Evolutionary conservation across 139 green algal genomes (phyloP), one percentile per base, ranked within the genome.

Genomic region (Asterochloris sp.): DNA sequence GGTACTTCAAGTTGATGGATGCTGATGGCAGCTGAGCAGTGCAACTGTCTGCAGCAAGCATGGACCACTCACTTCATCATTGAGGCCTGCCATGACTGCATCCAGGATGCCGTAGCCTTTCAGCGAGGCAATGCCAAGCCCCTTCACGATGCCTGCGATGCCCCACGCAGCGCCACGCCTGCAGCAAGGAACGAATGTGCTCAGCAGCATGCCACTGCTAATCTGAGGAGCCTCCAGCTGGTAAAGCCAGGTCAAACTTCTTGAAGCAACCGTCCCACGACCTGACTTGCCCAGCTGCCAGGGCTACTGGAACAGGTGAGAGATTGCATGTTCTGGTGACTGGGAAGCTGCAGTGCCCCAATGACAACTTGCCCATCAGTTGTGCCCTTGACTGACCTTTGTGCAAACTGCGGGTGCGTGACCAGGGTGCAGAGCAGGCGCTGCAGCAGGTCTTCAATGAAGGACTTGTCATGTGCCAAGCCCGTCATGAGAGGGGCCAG

Each of bases 91-190:
- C 87, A 97, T 98, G 19, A 99, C 87, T 0, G 88, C 76, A 63
- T 98, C 94, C 91, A 99, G 96, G 85, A 99, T 93, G 19, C 91
- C 93, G 80, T 93, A 94, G 38, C 84, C 88, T 80, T 96, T 96
- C 62, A 99, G 87, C 13, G 89, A 84, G 4, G 86, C 86, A 69
- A 98, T 94, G 66, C 97, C 96, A 62, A 98, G 89, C 24, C 97
- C 97, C 86, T 98, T 98, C 0, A 99, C 94, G 13, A 96, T 79
- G 1, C 96, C 97, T 0, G 96, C 91, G 17, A 99, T 69, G 8
- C 97, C 97, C 78, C 94, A 98, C 0, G 97, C 97, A 16, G 95
- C 97, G 61, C 97, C 97, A 11, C 93, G 89, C 29, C 95, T 92
- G 80, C 27, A 75, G 38, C 38, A 54, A 54, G 6, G 6, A 6